A percentile compares a stretch with the other conserved stretches of the same genome.
phyloP scores from a whole-genome alignment of 192 early-diverging fungal species.

The Coemansia sp. region DNA sequence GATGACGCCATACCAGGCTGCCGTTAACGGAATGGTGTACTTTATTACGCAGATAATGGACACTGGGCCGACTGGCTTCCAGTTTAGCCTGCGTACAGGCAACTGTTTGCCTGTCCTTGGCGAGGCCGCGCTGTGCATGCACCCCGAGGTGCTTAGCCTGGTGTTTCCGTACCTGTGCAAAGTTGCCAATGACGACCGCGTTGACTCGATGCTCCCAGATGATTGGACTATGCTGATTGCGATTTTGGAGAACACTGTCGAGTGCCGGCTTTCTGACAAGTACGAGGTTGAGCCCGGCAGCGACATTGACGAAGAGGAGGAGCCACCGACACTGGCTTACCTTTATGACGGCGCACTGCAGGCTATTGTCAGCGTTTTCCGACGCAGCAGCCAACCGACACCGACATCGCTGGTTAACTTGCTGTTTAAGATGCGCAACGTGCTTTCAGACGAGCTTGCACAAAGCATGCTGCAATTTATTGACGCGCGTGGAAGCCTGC shows the following conservation, averaged over 20 bases:
- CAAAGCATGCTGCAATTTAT: constrained; percentile 33
- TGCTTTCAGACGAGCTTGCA: constrained; percentile 45
- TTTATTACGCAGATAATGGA: constrained; percentile 55
- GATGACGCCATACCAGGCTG: constrained; percentile 42
- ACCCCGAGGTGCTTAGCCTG: constrained; percentile 40
- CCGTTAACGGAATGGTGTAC: constrained; percentile 53
- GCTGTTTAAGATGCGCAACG: constrained; percentile 31
- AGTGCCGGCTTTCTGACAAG: constrained; percentile 23
- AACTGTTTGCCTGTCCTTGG: constrained; percentile 51
- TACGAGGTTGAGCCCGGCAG: constrained; percentile 8
- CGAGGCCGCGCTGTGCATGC: constrained; percentile 45
- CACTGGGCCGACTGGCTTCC: constrained; percentile 43
- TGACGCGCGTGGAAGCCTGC: constrained; percentile 30
- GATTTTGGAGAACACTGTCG: constrained; percentile 34
- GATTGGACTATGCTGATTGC: constrained; percentile 39
- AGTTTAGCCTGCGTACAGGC: constrained; percentile 50
- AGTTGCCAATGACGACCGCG: constrained; percentile 43
- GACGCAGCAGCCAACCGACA: constrained; percentile 12
- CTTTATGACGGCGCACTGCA: constrained; percentile 38
- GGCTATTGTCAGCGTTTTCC: constrained; percentile 27
- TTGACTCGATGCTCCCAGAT: constrained; percentile 37
- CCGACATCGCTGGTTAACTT: constrained; percentile 21
- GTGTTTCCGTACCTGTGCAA: constrained; percentile 50
- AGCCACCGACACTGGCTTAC: constrained; percentile 11
- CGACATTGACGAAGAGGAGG: constrained; percentile 8